A percentile compares a stretch with the other conserved stretches of the same genome.
Evolutionary conservation across 2,329 filamentous ascomycete species (phyloP).

Genomic region (Dactylonectria macrodidyma): DNA sequence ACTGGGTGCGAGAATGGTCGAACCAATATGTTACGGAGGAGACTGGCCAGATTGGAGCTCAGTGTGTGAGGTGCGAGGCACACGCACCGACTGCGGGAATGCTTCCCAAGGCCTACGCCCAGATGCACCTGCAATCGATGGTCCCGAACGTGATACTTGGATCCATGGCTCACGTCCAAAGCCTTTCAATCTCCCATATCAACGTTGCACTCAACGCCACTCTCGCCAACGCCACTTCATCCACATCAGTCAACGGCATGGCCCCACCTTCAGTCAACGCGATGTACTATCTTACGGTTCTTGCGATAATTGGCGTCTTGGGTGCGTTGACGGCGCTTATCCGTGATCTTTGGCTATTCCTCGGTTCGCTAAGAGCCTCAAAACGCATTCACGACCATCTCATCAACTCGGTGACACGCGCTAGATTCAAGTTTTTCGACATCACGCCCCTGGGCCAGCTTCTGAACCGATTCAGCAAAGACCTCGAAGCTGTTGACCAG

Average conservation of each 20-base stretch:
- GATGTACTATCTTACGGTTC: constrained; percentile 86
- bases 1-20: constrained; percentile 97
- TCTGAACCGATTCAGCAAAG: constrained; percentile 99
- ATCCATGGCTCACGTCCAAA: too few relatives aligned
- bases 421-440: constrained; percentile 98
- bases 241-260: background rate
- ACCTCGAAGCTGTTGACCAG: constrained; percentile 94
- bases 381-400: constrained; percentile 85
- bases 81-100: too few relatives aligned
- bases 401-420: constrained; percentile 84
- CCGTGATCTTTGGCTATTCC: constrained; percentile 91
- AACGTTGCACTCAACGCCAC: too few relatives aligned
- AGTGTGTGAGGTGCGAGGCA: too few relatives aligned
- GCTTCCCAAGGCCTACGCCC: too few relatives aligned
- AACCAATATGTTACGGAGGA: constrained; percentile 81
- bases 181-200: too few relatives aligned
- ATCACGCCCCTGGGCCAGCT: constrained; percentile 94
- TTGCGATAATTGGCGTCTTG: constrained; percentile 82
- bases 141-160: too few relatives aligned
- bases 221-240: too few relatives aligned
- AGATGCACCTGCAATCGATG: too few relatives aligned
- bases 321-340: constrained; percentile 87
- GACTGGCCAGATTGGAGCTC: too few relatives aligned
- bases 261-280: constrained; percentile 75
- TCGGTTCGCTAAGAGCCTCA: constrained; percentile 90